Conservation (phyloP, 2,329 filamentous ascomycete species). For the Coniochaeta sp. region DNA sequence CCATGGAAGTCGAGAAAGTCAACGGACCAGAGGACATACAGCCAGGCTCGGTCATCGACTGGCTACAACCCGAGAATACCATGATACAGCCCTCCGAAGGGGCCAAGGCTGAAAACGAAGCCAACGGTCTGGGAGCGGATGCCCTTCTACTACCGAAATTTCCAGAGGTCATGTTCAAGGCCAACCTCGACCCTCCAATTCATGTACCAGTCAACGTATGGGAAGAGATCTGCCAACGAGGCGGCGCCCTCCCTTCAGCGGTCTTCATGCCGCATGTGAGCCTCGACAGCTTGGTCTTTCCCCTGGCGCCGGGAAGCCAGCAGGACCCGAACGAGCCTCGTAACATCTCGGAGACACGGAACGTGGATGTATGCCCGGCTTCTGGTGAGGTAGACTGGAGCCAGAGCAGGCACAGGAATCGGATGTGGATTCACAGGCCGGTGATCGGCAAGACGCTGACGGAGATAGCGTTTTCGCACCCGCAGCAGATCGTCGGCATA, state of each 20-base stretch:
- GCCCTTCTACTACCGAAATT: constrained; percentile 42
- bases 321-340: constrained; percentile 53
- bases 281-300: constrained; percentile 53
- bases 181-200: constrained; percentile 67
- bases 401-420: constrained; percentile 44
- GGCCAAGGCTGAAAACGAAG: constrained; percentile 7
- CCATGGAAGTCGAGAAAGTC: constrained; percentile 55
- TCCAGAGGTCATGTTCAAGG: constrained; percentile 68
- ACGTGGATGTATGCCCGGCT: constrained; percentile 34
- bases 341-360: constrained; percentile 42
- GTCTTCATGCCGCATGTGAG: constrained; percentile 30
- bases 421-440: constrained; percentile 63
- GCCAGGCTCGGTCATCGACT: constrained; percentile 48
- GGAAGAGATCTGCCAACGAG: constrained; percentile 52
- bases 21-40: constrained; percentile 36
- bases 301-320: constrained; percentile 37
- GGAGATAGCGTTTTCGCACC: constrained; percentile 70
- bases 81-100: constrained; percentile 34
- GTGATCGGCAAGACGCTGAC: constrained; percentile 63
- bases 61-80: constrained; percentile 65
- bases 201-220: constrained; percentile 60
- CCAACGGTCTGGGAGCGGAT: constrained; percentile 12
- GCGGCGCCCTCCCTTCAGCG: constrained; percentile 41
- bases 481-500: constrained; percentile 65
- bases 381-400: constrained; percentile 12